Base-by-base conservation (phyloP, 106 monocot species). In the Allium cepa region DNA sequence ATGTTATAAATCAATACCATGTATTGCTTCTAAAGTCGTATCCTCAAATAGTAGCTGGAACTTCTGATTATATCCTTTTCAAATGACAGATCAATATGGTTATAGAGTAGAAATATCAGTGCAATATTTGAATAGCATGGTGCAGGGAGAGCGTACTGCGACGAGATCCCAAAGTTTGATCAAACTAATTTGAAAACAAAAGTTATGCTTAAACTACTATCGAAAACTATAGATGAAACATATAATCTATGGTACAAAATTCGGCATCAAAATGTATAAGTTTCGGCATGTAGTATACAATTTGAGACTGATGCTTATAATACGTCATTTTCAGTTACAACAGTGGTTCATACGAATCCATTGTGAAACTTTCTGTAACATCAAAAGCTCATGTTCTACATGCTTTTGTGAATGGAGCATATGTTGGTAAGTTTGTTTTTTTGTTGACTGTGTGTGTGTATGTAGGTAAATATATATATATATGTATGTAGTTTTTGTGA, bases 221-320 rank as follows among this genome's bases (percentile, higher is more conserved):
- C 56, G 16, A 72, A 69, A 17, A 92, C 92, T 13, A 97, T 87
- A 79, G 96, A 88, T 77, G 53, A 55, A 17, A 88, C 96, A 53
- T 91, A 92, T 64, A 92, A 97, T 71, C 86, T 97, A 45, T 97
- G 96, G 96, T 97, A 92, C 70, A 80, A 69, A 15, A 57, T 64
- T 50, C 84, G 89, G 96, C 92, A 80, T n/a, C n/a, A n/a, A n/a
- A 51, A 47, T 13, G 58, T 63, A 52, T 11, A 52, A 52, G 52
- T 8, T 52, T n/a, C 11, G 11, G 11, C 11, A 52, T 52, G 9
- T 52, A n/a, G n/a, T n/a, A n/a, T n/a, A n/a, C n/a, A n/a, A 62
- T 28, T 62, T 1, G 10, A 22, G 48, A 50, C 65, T 66, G 50
- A 66, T 66, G 48, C 17, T 50, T 49, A 17, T 10, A n/a, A 22